phyloP scores from a whole-genome alignment of 2,329 filamentous ascomycete species.

The Taxawa tesnikishii region DNA sequence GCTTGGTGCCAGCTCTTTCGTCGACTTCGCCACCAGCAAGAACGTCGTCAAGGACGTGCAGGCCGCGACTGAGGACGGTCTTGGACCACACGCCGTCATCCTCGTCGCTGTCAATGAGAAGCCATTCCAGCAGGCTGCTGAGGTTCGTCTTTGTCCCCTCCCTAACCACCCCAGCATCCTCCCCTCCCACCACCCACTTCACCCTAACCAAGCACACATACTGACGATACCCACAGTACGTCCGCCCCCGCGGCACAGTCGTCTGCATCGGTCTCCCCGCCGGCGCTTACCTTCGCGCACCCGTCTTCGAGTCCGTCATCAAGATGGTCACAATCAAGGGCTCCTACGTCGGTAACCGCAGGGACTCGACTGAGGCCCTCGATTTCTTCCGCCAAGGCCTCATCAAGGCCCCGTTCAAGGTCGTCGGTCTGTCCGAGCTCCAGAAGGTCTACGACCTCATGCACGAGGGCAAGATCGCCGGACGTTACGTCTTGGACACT shows the following conservation, averaged over 20 bases:
- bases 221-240: conserved; percentile 41
- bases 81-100: conserved; percentile 78
- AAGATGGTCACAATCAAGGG: conserved; percentile 89
- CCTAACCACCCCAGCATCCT: background rate
- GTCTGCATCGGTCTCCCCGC: conserved; percentile 84
- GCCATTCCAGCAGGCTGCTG: conserved; percentile 89
- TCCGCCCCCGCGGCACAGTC: conserved; percentile 69
- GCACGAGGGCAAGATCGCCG: conserved; percentile 57
- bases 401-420: conserved; percentile 81
- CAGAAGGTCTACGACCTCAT: conserved; percentile 65
- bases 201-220: too few relatives aligned
- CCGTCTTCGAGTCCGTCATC: conserved; percentile 81
- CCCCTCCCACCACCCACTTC: background rate
- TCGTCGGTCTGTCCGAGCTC: conserved; percentile 67
- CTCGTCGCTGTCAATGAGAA: conserved; percentile 78
- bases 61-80: conserved; percentile 63
- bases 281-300: conserved; percentile 64
- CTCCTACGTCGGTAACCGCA: conserved; percentile 85
- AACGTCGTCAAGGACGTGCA: conserved; percentile 79
- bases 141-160: conserved; percentile 18
- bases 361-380: conserved; percentile 76
- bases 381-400: conserved; percentile 78
- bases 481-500: conserved; percentile 68
- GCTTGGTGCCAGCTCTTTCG: conserved; percentile 59
- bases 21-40: conserved; percentile 68